Conservation (phyloP, 139 green algal genomes). For the Gonium pectorale region DNA sequence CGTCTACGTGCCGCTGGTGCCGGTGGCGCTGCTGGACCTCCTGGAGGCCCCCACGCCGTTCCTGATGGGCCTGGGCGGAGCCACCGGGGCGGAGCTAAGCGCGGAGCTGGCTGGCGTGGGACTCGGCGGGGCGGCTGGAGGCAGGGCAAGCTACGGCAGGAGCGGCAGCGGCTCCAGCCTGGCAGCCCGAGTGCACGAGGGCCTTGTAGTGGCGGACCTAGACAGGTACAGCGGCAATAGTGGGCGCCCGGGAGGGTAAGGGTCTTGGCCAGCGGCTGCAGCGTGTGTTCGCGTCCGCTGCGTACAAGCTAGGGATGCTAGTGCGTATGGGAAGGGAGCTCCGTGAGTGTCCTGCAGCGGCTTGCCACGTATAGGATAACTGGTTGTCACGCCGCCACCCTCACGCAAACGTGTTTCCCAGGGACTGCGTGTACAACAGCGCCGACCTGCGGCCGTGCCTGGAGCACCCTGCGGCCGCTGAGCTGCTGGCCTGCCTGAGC, state of each 20-base stretch:
- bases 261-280: no score
- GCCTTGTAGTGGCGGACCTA: conserved; percentile 62
- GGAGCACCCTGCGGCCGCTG: conserved; percentile 12
- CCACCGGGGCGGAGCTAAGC: background rate
- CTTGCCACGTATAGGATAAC: no score
- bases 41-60: conserved; percentile 72
- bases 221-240: no score
- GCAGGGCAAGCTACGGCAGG: background rate
- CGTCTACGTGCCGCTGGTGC: conserved; percentile 70
- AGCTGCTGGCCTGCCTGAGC: conserved; percentile 23
- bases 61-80: conserved; percentile 64
- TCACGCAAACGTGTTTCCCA: background rate
- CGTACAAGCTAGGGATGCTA: no score
- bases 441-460: conserved; percentile 42
- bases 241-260: no score
- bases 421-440: background rate
- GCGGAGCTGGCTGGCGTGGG: background rate
- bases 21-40: conserved; percentile 55
- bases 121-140: background rate
- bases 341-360: no score
- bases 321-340: no score
- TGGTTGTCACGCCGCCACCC: background rate
- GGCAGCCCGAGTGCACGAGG: conserved; percentile 30
- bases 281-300: no score
- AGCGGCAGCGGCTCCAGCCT: background rate